Percentiles rank a stretch among this genome's conserved stretches.
Conservation (phyloP, 768 basidiomycete genomes). For the Baorangia bicolor region DNA sequence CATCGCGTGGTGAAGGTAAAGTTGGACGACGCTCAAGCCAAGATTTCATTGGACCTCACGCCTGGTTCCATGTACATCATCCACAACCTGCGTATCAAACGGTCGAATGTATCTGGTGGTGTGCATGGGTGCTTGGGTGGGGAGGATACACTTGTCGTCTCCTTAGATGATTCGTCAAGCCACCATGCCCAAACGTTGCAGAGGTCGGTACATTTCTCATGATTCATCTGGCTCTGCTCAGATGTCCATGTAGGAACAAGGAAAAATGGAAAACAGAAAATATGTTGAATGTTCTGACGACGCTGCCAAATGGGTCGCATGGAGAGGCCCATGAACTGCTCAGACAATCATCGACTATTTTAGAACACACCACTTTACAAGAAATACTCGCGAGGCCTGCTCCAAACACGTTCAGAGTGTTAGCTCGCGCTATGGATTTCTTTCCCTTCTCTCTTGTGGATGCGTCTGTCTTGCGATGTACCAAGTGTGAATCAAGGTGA, state of each 20-base stretch:
- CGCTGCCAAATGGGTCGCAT: neutral
- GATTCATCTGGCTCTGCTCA: neutral
- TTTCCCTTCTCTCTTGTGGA: conserved; percentile 51
- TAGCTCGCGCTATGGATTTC: conserved; percentile 54
- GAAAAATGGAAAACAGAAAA: conserved; percentile 31
- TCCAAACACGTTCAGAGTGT: conserved; percentile 42
- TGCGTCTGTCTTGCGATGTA: conserved; percentile 49
- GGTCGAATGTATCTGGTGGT: conserved; percentile 4
- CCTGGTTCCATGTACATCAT: conserved; percentile 48
- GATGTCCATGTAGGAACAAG: conserved; percentile 30
- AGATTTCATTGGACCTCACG: conserved; percentile 37
- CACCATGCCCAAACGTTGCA: conserved; percentile 21
- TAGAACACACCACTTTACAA: conserved; percentile 32
- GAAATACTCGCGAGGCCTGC: conserved; percentile 35
- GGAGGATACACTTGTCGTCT: conserved; percentile 23
- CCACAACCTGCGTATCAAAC: conserved; percentile 48
- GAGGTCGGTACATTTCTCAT: conserved; percentile 12
- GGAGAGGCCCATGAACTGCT: conserved; percentile 2
- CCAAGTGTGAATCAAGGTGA: conserved; percentile 52
- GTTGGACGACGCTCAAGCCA: conserved; percentile 48
- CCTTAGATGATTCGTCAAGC: conserved; percentile 15
- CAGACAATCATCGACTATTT: neutral
- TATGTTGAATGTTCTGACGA: conserved; percentile 2
- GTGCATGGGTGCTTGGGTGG: conserved; percentile 32
- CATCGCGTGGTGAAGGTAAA: conserved; percentile 51